A percentile compares a stretch with the other conserved stretches of the same genome.
Evolutionary conservation across 306 rosid genomes (phyloP).

Genomic region (Sesbania bispinosa): DNA sequence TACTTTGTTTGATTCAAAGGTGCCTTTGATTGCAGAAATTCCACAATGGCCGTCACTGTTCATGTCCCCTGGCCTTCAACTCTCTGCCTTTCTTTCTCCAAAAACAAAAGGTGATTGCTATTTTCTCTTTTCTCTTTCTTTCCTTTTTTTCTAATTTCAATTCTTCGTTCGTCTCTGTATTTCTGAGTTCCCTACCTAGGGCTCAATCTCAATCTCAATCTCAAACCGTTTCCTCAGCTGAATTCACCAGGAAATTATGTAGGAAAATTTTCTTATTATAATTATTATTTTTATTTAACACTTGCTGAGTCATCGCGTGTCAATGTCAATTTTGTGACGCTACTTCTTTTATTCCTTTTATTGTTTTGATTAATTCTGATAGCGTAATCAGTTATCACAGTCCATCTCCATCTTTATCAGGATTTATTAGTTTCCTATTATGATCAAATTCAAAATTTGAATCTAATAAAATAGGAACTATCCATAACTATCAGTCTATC

Average conservation of each 20-base stretch:
- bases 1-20: constrained; percentile 45
- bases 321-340: constrained; percentile 21
- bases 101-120: constrained; percentile 46
- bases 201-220: background rate
- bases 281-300: background rate
- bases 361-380: background rate
- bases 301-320: background rate
- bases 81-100: constrained; percentile 54
- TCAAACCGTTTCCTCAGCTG: constrained; percentile 1
- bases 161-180: background rate
- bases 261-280: background rate
- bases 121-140: background rate
- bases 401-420: background rate
- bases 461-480: background rate
- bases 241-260: constrained; percentile 18
- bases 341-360: background rate
- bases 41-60: constrained; percentile 49
- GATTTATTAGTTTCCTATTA: background rate
- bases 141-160: background rate
- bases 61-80: constrained; percentile 30
- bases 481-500: background rate
- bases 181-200: background rate
- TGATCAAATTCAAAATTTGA: background rate
- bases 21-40: constrained; percentile 34
- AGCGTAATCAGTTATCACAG: background rate